Evolutionary conservation across 139 green algal genomes (phyloP), one percentile per base, ranked within the genome.

Genomic region (Parachlorella kessleri): DNA sequence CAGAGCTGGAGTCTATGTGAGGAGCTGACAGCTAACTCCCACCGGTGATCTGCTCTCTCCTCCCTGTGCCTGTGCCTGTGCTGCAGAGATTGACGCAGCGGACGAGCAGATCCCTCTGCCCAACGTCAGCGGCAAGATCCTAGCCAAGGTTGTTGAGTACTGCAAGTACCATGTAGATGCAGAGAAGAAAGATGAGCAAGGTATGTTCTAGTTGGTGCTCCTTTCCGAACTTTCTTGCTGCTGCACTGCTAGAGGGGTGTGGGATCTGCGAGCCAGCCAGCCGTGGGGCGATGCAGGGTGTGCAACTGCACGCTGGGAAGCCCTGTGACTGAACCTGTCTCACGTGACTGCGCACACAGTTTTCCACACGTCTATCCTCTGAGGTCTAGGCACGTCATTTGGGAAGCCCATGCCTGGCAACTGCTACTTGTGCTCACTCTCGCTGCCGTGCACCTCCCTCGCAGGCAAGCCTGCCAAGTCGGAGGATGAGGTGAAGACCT

Each of bases 111-210:
- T 98, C 33, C 94, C 94, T 0, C 76, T 98, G 78, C 92, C 93
- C 30, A 98, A 98, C 76, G 94, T 98, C 1, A 90, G 84, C 32
- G 84, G 87, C 72, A 90, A 92, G 67, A 94, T 95, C 36, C 78
- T 90, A 26, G 65, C 74, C 35, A 89, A 91, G 76, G 81, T 72
- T 33, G 33, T 99, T 42, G 93, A 99, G 83, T 99, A 98, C 79
- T 98, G 93, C 90, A 95, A 92, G 81, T 97, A 93, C 75, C 96
- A 99, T 76, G 95, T 98, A 4, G 90, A 97, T 30, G 91, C 90
- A 4, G 72, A 94, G 69, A 86, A 89, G 75, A 94, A 94, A 78
- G 83, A 83, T 30, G 83, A 82, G 0, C 87, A 94, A 63, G 66
- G 24, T 21, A 85, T 35, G 63, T 9, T 18, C n/a, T 18, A 37